Base-by-base conservation (phyloP, 495 filamentous ascomycete genomes). In the Aspergillus coremiiformis region DNA sequence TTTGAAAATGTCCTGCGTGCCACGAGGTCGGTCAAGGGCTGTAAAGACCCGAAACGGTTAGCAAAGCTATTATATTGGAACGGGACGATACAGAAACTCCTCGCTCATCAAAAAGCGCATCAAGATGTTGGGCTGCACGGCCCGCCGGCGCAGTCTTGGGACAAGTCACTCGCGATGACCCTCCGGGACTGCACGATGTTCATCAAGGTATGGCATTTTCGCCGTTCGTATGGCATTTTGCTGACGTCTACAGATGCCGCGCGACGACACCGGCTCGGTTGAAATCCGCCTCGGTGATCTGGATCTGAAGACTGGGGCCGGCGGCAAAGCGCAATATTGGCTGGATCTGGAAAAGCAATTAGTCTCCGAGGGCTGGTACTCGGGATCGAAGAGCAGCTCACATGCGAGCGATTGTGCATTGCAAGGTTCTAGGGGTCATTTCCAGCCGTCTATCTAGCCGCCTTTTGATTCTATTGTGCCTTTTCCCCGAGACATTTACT, bases 131-230 rank as follows among this genome's bases (percentile, higher is more conserved):
- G 73, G 0, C 45, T 73, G 33, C 50, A 60, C 30, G 73, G 73
- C 2, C 70, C 65, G 4, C 48, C 58, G 11, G 33, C 58, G 4
- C 54, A 59, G 23, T 71, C 70, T 42, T 49, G 49, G 37, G 70
- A 64, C 39, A 66, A 66, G 43, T 73, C 68, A 1, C 58, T 77
- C 19, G 87, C 88, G 14, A 96, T 96, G 91, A 95, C 91, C 20
- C 57, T 96, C 45, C 71, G 92, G 44, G 92, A 98, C 67, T 91
- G 90, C 65, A 90, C 87, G 0, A 75, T 93, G 52, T 96, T 86
- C 63, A 64, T 95, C 43, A 82, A 79, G 69, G 77, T 89, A 57
- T 20, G 39, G 48, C 17, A 9, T 11, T 39, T 44, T 23, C 30
- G 15, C 24, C 1, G 9, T 37, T 5, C 9, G 12, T n/a, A 19